These are phyloP conservation scores for Sophora flavescens DNA, from an alignment of 306 rosid species.

Conservation along the genomic window DNA sequence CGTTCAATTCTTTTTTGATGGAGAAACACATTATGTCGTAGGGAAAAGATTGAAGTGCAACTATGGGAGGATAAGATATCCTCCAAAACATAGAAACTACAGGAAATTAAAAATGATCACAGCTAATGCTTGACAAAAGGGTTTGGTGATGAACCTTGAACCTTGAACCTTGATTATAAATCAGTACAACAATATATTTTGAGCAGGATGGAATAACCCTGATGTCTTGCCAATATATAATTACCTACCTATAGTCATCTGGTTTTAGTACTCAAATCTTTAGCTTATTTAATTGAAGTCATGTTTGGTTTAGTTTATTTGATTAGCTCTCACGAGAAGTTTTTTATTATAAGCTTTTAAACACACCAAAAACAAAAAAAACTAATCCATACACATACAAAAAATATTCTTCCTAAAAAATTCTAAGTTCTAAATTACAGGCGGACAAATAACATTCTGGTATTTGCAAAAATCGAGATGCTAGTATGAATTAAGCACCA, in stretches of 20 bases:
- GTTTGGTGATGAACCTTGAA: too few relatives aligned
- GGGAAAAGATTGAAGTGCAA: too few relatives aligned
- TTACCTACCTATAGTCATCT: neutral
- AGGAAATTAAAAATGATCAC: constrained; percentile 7
- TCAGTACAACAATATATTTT: too few relatives aligned
- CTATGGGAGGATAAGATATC: neutral
- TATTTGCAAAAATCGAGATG: neutral
- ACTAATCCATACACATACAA: too few relatives aligned
- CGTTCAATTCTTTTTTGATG: neutral
- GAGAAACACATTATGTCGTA: neutral
- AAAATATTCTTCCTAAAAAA: neutral
- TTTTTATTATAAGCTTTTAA: too few relatives aligned
- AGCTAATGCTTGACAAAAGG: neutral
- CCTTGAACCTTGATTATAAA: too few relatives aligned
- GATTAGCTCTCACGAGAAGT: too few relatives aligned
- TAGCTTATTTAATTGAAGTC: neutral
- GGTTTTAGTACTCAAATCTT: neutral
- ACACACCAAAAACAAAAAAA: too few relatives aligned
- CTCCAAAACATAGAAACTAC: constrained; percentile 23
- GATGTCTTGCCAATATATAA: too few relatives aligned
- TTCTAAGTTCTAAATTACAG: neutral
- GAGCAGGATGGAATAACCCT: too few relatives aligned
- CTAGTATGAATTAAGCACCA: constrained; percentile 18
- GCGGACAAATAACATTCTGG: neutral
- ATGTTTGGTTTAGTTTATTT: neutral